Conservation (phyloP, 306 rosid genomes). For the Vicia faba region DNA sequence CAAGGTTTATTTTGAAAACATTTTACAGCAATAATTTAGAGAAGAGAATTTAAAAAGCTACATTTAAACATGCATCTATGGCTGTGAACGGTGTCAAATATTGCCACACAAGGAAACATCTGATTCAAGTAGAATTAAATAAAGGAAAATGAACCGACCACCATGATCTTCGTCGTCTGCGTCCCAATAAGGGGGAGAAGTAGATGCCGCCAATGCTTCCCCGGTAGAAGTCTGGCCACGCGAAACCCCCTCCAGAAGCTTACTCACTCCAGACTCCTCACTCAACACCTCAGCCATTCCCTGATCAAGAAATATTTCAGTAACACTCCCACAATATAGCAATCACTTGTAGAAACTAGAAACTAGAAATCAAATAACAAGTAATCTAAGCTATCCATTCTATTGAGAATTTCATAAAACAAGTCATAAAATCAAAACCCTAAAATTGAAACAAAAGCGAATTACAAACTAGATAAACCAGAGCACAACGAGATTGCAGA, state of each 20-base stretch:
- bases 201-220: conserved; percentile 89
- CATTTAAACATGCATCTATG: too few relatives aligned
- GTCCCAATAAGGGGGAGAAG: conserved; percentile 97
- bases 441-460: conserved; percentile 28
- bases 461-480: conserved; percentile 9
- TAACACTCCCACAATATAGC: too few relatives aligned
- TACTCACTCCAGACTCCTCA: conserved; percentile 79
- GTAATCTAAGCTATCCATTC: conserved; percentile 11
- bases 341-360: too few relatives aligned
- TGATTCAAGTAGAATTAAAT: conserved; percentile 4
- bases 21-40: too few relatives aligned
- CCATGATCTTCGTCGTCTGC: conserved; percentile 75
- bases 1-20: too few relatives aligned
- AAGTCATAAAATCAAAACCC: conserved; percentile 45
- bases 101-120: too few relatives aligned
- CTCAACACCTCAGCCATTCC: conserved; percentile 80
- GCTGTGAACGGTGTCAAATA: too few relatives aligned
- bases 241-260: conserved; percentile 67
- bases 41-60: too few relatives aligned
- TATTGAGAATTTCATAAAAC: conserved; percentile 26
- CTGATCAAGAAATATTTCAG: too few relatives aligned
- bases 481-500: conserved; percentile 42
- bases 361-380: conserved; percentile 9
- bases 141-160: conserved; percentile 46
- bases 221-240: too few relatives aligned